Percentiles rank a stretch among this genome's conserved stretches.
These are phyloP conservation scores for Oryza australiensis DNA, from an alignment of 176 grass and related monocot species.

Conservation along the genomic window DNA sequence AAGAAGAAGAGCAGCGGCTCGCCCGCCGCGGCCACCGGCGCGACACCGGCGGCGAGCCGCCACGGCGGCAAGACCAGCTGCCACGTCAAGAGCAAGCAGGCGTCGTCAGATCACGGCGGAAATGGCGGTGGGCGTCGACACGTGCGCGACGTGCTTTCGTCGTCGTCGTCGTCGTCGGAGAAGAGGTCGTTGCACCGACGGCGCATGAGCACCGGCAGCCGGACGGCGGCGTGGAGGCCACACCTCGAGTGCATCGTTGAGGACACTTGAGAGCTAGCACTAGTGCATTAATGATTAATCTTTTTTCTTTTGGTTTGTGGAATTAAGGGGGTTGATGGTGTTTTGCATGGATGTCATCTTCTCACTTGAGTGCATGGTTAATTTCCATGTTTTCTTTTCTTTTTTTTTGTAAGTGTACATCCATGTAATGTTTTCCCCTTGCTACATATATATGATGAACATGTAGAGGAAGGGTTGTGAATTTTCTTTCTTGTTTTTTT, in stretches of 20 bases:
- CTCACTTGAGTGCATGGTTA: constrained; percentile 43
- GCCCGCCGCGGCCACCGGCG: background rate
- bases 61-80: constrained; percentile 14
- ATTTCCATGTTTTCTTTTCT: background rate
- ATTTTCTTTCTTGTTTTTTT: constrained; percentile 9
- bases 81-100: background rate
- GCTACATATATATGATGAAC: constrained; percentile 1
- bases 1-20: constrained; percentile 24
- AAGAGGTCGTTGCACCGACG: constrained; percentile 49
- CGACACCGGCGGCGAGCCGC: background rate
- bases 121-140: constrained; percentile 14
- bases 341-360: constrained; percentile 44
- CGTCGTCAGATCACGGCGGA: background rate
- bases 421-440: constrained; percentile 53
- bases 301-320: background rate
- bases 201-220: constrained; percentile 33
- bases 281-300: constrained; percentile 20
- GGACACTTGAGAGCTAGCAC: constrained; percentile 39
- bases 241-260: constrained; percentile 85
- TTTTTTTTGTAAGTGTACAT: constrained; percentile 40
- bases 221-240: constrained; percentile 58
- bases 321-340: constrained; percentile 27
- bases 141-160: background rate
- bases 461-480: constrained; percentile 43
- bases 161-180: constrained; percentile 4